phyloP scores from a whole-genome alignment of 2,329 filamentous ascomycete species.

The Emergomyces orientalis region DNA sequence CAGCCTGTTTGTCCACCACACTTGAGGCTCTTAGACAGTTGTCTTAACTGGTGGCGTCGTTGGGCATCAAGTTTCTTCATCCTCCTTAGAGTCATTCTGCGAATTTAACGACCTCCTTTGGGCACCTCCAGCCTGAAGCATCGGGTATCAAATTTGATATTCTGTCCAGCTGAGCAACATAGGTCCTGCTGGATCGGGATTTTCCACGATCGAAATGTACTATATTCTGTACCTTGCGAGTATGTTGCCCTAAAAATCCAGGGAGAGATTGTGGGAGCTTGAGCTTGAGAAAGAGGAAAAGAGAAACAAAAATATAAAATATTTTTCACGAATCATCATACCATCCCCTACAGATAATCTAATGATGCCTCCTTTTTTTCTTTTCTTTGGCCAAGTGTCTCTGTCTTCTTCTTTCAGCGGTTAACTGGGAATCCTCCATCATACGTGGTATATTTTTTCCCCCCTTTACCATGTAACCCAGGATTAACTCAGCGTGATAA shows the following conservation, averaged over 20 bases:
- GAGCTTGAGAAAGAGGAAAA: neutral
- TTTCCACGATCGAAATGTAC: slow-evolving; percentile 30
- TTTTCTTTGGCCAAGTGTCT: neutral
- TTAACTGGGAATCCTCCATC: neutral
- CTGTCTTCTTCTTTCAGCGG: neutral
- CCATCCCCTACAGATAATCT: neutral
- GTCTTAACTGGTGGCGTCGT: slow-evolving; percentile 17
- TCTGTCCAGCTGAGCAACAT: slow-evolving; percentile 15
- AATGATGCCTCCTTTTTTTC: neutral
- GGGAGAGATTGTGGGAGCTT: neutral
- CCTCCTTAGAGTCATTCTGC: slow-evolving; percentile 11
- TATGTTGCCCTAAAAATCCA: slow-evolving; percentile 44
- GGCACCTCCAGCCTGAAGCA: slow-evolving; percentile 5
- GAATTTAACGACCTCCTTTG: slow-evolving; percentile 16
- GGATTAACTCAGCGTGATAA: neutral
- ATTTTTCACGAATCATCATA: neutral
- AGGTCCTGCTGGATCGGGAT: slow-evolving; percentile 18
- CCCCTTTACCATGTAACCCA: neutral
- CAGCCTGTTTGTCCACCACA: slow-evolving; percentile 1
- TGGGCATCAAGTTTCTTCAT: slow-evolving; percentile 21
- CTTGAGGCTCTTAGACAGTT: slow-evolving; percentile 7
- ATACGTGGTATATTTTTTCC: neutral
- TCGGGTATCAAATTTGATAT: slow-evolving; percentile 10
- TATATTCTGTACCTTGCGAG: slow-evolving; percentile 60
- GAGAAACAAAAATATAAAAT: neutral